Base-by-base conservation (phyloP, 1,284 basidiomycete species). In the Cutaneotrichosporon daszewskae region DNA sequence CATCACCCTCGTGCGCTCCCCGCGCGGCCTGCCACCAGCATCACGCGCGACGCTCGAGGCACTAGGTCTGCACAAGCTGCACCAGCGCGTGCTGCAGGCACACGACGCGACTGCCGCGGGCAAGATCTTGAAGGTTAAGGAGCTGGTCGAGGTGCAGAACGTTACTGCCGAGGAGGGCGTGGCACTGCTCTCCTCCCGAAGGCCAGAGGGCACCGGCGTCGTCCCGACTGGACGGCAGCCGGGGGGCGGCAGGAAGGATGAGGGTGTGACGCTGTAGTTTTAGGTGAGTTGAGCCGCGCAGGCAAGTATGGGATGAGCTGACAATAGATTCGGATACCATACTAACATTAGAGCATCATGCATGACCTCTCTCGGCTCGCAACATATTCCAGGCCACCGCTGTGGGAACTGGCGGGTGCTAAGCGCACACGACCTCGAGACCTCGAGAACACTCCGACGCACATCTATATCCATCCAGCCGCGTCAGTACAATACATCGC, bases 61-160 rank as follows among this genome's bases (percentile, higher is more conserved):
- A 9, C 55, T 77, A 8, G 75, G 74, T 0, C 60, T 76, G 27
- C 61, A 62, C 50, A 62, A 68, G 53, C 62, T 74, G 51, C 64
- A 75, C 48, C 68, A 73, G 54, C 68, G 66, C 17, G 72, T 76
- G 12, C 66, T 75, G 43, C 72, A 72, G 23, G 66, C 66, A 6
- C 71, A 72, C 36, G 29, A 56, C 55, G 1, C 54, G 59, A 11
- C 62, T 2, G 59, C 62, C 20, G 75, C 75, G 3, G 76, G 76
- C 20, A 63, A 70, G 45, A 73, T 77, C 26, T 57, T 77, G 16
- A 60, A 56, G 18, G 72, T 77, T 37, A 77, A 77, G 64, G 76
- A 77, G 62, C 57, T 77, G 35, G 72, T 77, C 9, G 60, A 68
- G 25, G 76, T 77, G 22, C 63, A 68, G 47, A 76, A 75, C 50